A percentile compares a stretch with the other conserved stretches of the same genome.
Evolutionary conservation across 208 protist genomes (phyloP).

Genomic region (Acanthamoeba lenticulata): DNA sequence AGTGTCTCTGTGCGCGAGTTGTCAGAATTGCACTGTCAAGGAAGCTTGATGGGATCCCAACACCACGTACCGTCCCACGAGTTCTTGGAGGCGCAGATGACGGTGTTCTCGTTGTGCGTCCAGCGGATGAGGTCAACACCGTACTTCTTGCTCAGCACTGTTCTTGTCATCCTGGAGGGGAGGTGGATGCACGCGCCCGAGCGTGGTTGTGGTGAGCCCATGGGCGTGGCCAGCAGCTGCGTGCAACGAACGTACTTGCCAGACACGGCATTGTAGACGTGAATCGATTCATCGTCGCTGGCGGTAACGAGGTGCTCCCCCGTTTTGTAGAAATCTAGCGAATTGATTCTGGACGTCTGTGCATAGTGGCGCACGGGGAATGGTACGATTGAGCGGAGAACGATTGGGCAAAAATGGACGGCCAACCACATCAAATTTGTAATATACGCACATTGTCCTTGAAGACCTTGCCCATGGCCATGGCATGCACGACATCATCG

Average conservation of each 20-base stretch:
- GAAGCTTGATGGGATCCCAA: background rate
- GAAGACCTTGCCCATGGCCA: constrained; percentile 77
- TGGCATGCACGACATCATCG: constrained; percentile 60
- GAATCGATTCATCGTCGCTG: constrained; percentile 80
- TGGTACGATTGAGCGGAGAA: background rate
- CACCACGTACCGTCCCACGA: constrained; percentile 75
- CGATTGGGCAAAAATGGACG: too few relatives aligned
- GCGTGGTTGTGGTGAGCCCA: too few relatives aligned
- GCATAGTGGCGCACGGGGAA: background rate
- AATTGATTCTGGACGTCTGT: constrained; percentile 74
- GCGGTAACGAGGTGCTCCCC: constrained; percentile 78
- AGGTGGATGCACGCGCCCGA: background rate
- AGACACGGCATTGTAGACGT: constrained; percentile 77
- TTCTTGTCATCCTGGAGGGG: constrained; percentile 68
- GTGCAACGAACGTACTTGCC: constrained; percentile 71
- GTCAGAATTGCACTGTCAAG: background rate
- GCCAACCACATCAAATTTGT: background rate
- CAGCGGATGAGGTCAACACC: constrained; percentile 81
- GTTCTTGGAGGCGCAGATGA: constrained; percentile 83
- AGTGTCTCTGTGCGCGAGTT: constrained; percentile 69
- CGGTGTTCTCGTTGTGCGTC: constrained; percentile 77
- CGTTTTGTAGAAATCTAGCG: constrained; percentile 77
- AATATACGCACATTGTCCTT: constrained; percentile 72
- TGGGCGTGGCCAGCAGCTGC: background rate
- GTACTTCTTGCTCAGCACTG: constrained; percentile 81